Percentiles rank a stretch among this genome's conserved stretches.
These are phyloP conservation scores for Ajuga chamaepitys DNA, from an alignment of 257 asterid species.

Conservation along the genomic window DNA sequence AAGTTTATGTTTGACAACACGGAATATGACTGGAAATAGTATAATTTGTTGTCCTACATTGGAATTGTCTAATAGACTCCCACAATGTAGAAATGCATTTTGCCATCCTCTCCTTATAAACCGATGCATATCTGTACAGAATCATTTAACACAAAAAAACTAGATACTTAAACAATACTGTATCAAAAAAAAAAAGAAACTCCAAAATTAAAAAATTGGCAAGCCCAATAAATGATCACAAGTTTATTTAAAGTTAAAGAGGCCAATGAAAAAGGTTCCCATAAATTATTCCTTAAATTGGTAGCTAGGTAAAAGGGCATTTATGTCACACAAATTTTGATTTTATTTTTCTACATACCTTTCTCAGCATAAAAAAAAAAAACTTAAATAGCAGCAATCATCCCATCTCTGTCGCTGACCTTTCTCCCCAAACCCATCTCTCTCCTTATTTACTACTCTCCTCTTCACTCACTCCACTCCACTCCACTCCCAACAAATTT, in stretches of 20 bases:
- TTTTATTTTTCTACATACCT: not conserved
- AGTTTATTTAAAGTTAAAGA: slow-evolving; percentile 8
- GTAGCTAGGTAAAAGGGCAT: slow-evolving; percentile 10
- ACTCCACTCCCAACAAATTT: not conserved
- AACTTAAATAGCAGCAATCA: slow-evolving; percentile 30
- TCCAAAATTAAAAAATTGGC: too few relatives aligned
- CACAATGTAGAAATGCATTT: too few relatives aligned
- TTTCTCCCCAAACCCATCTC: slow-evolving; percentile 26
- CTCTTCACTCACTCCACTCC: slow-evolving; percentile 13
- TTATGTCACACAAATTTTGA: not conserved
- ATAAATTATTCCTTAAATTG: slow-evolving; percentile 19
- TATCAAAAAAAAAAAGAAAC: too few relatives aligned
- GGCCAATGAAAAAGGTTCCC: slow-evolving; percentile 19
- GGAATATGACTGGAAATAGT: too few relatives aligned
- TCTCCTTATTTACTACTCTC: slow-evolving; percentile 23
- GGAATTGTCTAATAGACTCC: too few relatives aligned
- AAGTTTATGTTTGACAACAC: too few relatives aligned
- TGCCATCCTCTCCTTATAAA: too few relatives aligned
- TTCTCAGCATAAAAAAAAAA: not conserved
- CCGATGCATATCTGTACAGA: too few relatives aligned
- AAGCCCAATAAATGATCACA: slow-evolving; percentile 14
- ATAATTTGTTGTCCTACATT: too few relatives aligned
- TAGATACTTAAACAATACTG: too few relatives aligned
- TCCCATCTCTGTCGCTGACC: slow-evolving; percentile 60
- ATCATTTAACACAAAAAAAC: too few relatives aligned